Evolutionary conservation across 1,139 yeast genomes (phyloP).

Genomic region (Candida sp.): DNA sequence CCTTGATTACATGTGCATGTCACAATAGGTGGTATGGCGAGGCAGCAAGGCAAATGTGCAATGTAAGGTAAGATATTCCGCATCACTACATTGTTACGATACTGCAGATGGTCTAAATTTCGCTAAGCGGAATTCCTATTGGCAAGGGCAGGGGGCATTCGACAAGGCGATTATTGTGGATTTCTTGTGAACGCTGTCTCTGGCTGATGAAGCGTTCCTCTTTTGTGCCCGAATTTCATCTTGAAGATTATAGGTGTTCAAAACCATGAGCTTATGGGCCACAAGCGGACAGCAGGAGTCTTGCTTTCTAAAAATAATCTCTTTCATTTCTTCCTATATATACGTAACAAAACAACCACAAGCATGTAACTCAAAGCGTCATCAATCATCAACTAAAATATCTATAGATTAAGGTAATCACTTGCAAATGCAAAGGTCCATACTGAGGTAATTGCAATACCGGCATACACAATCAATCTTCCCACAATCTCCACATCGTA

Average conservation of each 20-base stretch:
- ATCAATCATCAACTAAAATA: not conserved
- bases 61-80: not conserved
- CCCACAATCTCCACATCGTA: constrained; percentile 80
- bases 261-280: not conserved
- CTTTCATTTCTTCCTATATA: not conserved
- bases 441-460: constrained; percentile 56
- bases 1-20: no score
- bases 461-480: constrained; percentile 74
- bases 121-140: no score
- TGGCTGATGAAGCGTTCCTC: not conserved
- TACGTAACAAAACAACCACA: not conserved
- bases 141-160: no score
- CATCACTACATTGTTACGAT: not conserved
- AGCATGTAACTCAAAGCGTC: not conserved
- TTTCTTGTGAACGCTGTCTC: no score
- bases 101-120: no score
- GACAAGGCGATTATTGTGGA: no score
- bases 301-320: no score
- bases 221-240: constrained; percentile 1
- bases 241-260: not conserved
- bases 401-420: constrained; percentile 16
- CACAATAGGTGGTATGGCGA: no score
- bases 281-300: not conserved
- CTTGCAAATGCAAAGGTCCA: constrained; percentile 44
- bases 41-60: no score